These are phyloP conservation scores for Pseudoturritis turrita DNA, from an alignment of 345 rosid species.

Conservation along the genomic window DNA sequence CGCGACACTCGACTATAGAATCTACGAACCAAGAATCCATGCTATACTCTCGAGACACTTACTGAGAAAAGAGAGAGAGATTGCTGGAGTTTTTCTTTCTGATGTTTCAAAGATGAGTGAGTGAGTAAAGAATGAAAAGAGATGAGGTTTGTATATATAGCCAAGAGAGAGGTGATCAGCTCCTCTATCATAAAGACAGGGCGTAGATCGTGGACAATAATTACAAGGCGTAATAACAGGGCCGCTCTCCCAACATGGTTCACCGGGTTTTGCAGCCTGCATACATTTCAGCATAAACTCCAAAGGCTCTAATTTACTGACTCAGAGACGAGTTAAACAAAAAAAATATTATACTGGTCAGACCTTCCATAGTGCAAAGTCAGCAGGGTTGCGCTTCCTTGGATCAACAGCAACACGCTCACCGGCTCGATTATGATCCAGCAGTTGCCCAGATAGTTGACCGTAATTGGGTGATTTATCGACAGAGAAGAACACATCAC, in stretches of 20 bases:
- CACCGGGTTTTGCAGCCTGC: slow-evolving; percentile 89
- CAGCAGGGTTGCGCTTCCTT: slow-evolving; percentile 65
- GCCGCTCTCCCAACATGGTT: slow-evolving; percentile 86
- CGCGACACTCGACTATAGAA: too few species aligned
- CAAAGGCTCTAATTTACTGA: neutral
- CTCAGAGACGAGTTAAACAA: neutral
- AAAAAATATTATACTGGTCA: neutral
- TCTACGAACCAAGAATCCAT: too few species aligned
- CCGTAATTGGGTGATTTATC: slow-evolving; percentile 64
- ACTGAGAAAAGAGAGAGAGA: too few species aligned
- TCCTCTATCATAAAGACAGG: too few species aligned
- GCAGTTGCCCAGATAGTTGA: slow-evolving; percentile 50
- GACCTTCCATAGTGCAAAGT: slow-evolving; percentile 86
- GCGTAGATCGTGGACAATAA: too few species aligned
- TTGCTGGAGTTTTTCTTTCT: too few species aligned
- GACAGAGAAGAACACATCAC: slow-evolving; percentile 67
- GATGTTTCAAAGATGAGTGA: too few species aligned
- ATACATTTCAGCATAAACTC: neutral
- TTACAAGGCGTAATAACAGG: too few species aligned
- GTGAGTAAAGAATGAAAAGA: too few species aligned
- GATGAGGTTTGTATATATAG: too few species aligned
- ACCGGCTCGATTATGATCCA: slow-evolving; percentile 62
- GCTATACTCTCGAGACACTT: too few species aligned
- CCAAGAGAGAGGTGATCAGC: too few species aligned
- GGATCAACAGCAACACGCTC: slow-evolving; percentile 67